A percentile compares a stretch with the other conserved stretches of the same genome.
phyloP scores from a whole-genome alignment of 2,329 filamentous ascomycete genomes.

The Clonostachys byssicola region DNA sequence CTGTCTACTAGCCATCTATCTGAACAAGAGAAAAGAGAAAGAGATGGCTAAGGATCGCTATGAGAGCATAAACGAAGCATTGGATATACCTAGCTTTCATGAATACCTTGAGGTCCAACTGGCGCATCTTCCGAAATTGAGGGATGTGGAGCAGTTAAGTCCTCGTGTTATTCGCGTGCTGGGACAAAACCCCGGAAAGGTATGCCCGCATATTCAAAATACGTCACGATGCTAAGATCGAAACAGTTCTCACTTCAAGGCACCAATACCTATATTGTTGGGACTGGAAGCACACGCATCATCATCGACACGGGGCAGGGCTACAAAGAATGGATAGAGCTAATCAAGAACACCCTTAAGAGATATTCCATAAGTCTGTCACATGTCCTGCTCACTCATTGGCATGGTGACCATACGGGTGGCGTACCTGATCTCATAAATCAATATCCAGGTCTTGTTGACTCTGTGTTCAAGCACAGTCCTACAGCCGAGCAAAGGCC shows the following conservation, averaged over 20 bases:
- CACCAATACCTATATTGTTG: constrained; percentile 76
- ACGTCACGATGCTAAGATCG: neutral
- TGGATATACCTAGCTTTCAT: neutral
- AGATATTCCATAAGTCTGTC: constrained; percentile 23
- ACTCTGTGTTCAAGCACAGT: constrained; percentile 52
- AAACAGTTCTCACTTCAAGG: constrained; percentile 49
- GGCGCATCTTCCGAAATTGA: constrained; percentile 21
- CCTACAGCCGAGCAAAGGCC: constrained; percentile 32
- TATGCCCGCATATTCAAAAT: constrained; percentile 5
- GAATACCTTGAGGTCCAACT: neutral
- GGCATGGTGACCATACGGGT: constrained; percentile 69
- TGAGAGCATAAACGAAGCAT: neutral
- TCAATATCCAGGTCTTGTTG: constrained; percentile 12
- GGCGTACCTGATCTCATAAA: constrained; percentile 56
- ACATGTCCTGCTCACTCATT: constrained; percentile 63
- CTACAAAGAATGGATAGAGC: constrained; percentile 13
- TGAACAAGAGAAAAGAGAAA: too few species aligned
- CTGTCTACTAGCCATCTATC: too few species aligned
- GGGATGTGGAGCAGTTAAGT: constrained; percentile 33
- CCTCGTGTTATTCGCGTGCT: constrained; percentile 34
- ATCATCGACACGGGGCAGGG: constrained; percentile 74
- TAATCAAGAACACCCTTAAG: constrained; percentile 18
- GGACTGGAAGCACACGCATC: constrained; percentile 55
- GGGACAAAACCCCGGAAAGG: constrained; percentile 37
- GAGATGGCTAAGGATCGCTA: neutral